A percentile compares a stretch with the other conserved stretches of the same genome.
phyloP scores from a whole-genome alignment of 2,329 filamentous ascomycete species.

The Didymella arachidicola region DNA sequence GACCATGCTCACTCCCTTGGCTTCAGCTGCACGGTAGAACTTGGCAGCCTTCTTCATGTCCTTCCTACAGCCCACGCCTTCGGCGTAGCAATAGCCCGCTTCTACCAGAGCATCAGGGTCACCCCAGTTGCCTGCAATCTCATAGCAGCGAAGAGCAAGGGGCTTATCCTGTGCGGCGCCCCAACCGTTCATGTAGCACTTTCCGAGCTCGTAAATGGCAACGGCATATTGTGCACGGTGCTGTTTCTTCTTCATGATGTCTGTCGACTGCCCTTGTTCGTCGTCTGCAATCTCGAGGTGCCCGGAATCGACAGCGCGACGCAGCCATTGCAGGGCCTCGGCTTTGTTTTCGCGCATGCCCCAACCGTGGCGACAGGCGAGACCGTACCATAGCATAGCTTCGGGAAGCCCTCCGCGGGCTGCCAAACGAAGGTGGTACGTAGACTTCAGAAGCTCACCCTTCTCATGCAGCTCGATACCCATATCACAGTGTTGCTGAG shows the following conservation, averaged over 20 bases:
- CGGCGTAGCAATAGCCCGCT: constrained; percentile 93
- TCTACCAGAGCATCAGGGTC: constrained; percentile 94
- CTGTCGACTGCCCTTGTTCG: constrained; percentile 69
- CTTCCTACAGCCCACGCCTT: constrained; percentile 94
- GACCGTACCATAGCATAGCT: constrained; percentile 93
- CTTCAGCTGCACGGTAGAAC: constrained; percentile 88
- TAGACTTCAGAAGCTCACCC: constrained; percentile 89
- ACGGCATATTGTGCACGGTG: constrained; percentile 93
- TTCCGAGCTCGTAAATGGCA: constrained; percentile 94
- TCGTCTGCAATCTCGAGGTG: constrained; percentile 84
- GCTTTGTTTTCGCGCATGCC: constrained; percentile 91
- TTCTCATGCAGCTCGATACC: constrained; percentile 90
- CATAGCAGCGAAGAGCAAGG: constrained; percentile 89
- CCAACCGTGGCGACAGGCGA: constrained; percentile 96
- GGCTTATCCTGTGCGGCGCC: constrained; percentile 91
- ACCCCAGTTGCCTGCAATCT: constrained; percentile 95
- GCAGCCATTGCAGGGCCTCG: constrained; percentile 91
- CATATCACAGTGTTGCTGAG: constrained; percentile 88
- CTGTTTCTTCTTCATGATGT: constrained; percentile 76
- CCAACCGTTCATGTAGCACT: constrained; percentile 98
- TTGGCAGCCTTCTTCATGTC: constrained; percentile 92
- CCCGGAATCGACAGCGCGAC: constrained; percentile 86
- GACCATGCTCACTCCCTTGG: constrained; percentile 95
- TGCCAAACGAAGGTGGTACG: constrained; percentile 91
- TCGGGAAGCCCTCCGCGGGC: constrained; percentile 86